Conservation (phyloP, 371 early-diverging fungal species). For the Chytridium lagenaria region DNA sequence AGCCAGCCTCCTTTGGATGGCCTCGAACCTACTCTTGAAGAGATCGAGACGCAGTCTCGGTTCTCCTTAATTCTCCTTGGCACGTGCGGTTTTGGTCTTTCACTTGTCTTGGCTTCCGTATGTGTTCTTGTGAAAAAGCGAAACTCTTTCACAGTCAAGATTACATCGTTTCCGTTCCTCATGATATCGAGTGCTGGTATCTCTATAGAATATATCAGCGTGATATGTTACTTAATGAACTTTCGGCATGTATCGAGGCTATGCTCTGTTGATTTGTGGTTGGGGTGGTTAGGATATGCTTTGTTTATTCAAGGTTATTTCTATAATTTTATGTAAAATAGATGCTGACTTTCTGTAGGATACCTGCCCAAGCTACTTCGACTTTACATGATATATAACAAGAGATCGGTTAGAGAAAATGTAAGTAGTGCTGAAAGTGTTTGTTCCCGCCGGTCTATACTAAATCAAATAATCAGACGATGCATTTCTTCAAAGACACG, state of each 20-base stretch:
- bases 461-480: not conserved
- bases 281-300: constrained; percentile 7
- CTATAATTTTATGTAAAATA: not conserved
- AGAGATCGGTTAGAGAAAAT: not conserved
- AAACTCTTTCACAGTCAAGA: not conserved
- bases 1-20: not conserved
- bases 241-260: constrained; percentile 1
- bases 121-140: not conserved
- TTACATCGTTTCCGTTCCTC: constrained; percentile 1
- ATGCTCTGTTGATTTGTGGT: not conserved
- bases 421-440: not conserved
- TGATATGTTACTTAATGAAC: not conserved
- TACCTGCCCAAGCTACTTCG: not conserved
- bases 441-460: not conserved
- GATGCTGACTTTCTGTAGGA: not conserved
- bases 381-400: not conserved
- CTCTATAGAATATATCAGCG: not conserved
- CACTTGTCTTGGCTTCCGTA: not conserved
- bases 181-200: not conserved
- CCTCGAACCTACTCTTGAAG: not conserved
- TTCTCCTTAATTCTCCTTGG: not conserved
- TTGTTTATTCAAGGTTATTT: constrained; percentile 2
- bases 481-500: not conserved
- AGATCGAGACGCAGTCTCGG: not conserved
- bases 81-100: not conserved